Percentiles rank a stretch among this genome's conserved stretches.
Evolutionary conservation across 768 basidiomycete genomes (phyloP).

Genomic region (button mushroom (Agaricus bisporus)): DNA sequence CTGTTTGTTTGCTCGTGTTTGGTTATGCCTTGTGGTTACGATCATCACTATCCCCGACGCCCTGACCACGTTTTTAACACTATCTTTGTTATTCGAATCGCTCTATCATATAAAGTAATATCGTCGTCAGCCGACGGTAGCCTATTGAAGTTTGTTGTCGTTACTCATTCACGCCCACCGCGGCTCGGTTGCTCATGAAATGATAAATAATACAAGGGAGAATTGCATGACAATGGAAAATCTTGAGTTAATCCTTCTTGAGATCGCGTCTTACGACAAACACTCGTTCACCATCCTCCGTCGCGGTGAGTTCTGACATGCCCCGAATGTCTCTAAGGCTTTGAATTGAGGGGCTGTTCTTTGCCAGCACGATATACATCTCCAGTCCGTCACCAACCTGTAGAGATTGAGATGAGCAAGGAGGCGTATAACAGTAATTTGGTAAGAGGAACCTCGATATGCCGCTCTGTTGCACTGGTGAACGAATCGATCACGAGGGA

Average conservation of each 20-base stretch:
- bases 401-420: not conserved
- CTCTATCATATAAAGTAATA: too few relatives aligned
- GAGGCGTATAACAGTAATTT: conserved; percentile 3
- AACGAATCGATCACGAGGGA: conserved; percentile 93
- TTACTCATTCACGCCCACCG: not conserved
- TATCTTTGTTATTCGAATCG: too few relatives aligned
- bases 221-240: conserved; percentile 4
- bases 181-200: conserved; percentile 5
- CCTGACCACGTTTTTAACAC: too few relatives aligned
- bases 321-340: conserved; percentile 51
- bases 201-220: conserved; percentile 11
- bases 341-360: conserved; percentile 49
- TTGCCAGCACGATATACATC: conserved; percentile 80
- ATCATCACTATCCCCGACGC: not conserved
- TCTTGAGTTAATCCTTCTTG: conserved; percentile 64
- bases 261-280: conserved; percentile 73
- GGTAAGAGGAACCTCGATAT: conserved; percentile 73
- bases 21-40: conserved; percentile 17
- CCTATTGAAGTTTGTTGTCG: not conserved
- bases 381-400: conserved; percentile 96
- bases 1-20: conserved; percentile 26
- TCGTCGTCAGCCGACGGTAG: not conserved
- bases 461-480: conserved; percentile 94
- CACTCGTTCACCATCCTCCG: conserved; percentile 62
- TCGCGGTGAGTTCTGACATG: conserved; percentile 56